phyloP scores from a whole-genome alignment of 768 basidiomycete species.

The Phylloporus scabripes region DNA sequence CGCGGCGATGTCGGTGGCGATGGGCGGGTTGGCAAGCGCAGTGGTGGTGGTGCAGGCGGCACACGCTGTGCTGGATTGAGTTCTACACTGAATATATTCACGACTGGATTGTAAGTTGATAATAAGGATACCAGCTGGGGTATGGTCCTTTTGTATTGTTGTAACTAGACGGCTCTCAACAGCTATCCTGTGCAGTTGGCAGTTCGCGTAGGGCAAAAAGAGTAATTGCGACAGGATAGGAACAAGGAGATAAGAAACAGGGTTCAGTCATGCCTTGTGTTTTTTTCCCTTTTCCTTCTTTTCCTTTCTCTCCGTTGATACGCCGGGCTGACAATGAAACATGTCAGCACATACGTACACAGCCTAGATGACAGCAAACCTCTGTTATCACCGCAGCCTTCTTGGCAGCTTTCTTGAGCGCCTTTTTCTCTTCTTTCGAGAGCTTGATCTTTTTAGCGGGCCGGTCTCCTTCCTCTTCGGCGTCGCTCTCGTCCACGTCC shows the following conservation, averaged over 20 bases:
- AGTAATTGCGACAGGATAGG: neutral
- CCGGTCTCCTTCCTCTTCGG: conserved; percentile 34
- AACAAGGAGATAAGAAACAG: conserved; percentile 1
- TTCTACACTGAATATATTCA: neutral
- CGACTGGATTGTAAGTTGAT: neutral
- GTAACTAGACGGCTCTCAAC: neutral
- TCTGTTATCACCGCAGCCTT: conserved; percentile 34
- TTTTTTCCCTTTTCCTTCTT: conserved; percentile 35
- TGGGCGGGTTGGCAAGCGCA: conserved; percentile 40
- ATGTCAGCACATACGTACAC: conserved; percentile 5
- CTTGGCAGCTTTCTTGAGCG: conserved; percentile 68
- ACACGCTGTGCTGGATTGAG: conserved; percentile 17
- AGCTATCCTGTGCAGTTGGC: neutral
- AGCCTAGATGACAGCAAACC: conserved; percentile 22
- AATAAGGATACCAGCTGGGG: neutral
- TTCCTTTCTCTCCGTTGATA: conserved; percentile 37
- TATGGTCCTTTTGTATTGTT: neutral
- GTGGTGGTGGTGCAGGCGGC: conserved; percentile 68
- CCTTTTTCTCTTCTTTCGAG: conserved; percentile 84
- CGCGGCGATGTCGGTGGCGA: conserved; percentile 64
- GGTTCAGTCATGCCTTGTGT: conserved; percentile 32
- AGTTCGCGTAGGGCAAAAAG: neutral
- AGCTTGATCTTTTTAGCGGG: conserved; percentile 68
- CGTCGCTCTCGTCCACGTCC: conserved; percentile 57
- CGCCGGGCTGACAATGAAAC: conserved; percentile 23